Conservation (phyloP, 2,329 filamentous ascomycete genomes). For the Capronia coronata region DNA sequence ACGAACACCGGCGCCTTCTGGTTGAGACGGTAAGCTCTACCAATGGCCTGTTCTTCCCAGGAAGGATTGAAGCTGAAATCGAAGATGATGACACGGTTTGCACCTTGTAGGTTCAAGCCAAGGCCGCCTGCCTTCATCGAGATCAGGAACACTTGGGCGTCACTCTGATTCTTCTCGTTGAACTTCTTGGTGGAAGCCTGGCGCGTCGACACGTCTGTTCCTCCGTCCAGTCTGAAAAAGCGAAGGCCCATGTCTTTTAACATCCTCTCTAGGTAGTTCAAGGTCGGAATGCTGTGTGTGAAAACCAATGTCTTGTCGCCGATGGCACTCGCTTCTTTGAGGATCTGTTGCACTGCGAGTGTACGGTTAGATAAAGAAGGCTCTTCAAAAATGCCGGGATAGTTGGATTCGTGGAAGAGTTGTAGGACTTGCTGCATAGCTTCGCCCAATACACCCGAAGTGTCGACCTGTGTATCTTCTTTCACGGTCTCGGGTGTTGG, state of each 20-base stretch:
- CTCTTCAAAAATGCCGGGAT: conserved; percentile 36
- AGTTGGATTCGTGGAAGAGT: conserved; percentile 25
- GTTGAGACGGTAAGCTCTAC: conserved; percentile 76
- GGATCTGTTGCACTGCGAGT: conserved; percentile 59
- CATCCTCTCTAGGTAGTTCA: conserved; percentile 61
- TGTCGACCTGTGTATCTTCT: conserved; percentile 7
- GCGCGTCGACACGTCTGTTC: conserved; percentile 50
- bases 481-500: conserved; percentile 10
- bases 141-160: conserved; percentile 60
- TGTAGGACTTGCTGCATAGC: conserved; percentile 12
- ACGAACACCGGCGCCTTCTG: conserved; percentile 76
- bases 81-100: conserved; percentile 79
- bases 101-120: conserved; percentile 75
- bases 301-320: conserved; percentile 77
- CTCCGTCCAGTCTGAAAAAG: conserved; percentile 61
- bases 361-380: conserved; percentile 61
- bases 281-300: conserved; percentile 61
- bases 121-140: conserved; percentile 77
- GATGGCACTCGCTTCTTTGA: conserved; percentile 55
- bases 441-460: conserved; percentile 10
- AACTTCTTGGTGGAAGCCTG: conserved; percentile 62
- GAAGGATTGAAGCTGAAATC: conserved; percentile 77
- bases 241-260: conserved; percentile 45
- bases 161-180: conserved; percentile 52
- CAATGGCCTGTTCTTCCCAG: conserved; percentile 79